Conservation (phyloP, 495 filamentous ascomycete species). For the Talaromyces adpressus region DNA sequence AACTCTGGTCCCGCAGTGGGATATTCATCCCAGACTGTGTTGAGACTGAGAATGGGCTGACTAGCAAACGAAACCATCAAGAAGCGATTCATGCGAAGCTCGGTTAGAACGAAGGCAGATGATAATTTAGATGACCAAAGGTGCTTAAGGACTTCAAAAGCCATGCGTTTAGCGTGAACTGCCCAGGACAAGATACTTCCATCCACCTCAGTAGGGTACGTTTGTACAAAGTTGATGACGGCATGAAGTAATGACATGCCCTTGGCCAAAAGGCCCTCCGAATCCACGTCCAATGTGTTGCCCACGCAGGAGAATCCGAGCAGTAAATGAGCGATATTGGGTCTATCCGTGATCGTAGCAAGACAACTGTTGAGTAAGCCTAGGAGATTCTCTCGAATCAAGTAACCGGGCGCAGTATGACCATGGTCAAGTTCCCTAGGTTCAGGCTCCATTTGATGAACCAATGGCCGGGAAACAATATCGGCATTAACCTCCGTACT, state of each 20-base stretch:
- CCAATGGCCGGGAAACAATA: conserved; percentile 58
- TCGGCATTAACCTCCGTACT: conserved; percentile 65
- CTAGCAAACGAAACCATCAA: conserved; percentile 60
- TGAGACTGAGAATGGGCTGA: conserved; percentile 56
- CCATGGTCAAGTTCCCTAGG: conserved; percentile 58
- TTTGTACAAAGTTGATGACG: conserved; percentile 59
- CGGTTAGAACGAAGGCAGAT: conserved; percentile 58
- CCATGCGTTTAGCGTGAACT: conserved; percentile 62
- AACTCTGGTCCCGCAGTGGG: conserved; percentile 51
- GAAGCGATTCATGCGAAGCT: conserved; percentile 70
- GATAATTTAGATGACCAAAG: conserved; percentile 86
- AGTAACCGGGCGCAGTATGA: conserved; percentile 55
- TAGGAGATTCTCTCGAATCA: conserved; percentile 70
- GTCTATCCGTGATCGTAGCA: conserved; percentile 56
- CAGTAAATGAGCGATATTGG: conserved; percentile 82
- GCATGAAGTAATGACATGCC: conserved; percentile 75
- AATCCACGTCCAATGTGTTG: conserved; percentile 54
- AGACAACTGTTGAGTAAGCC: conserved; percentile 77
- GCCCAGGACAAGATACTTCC: conserved; percentile 63
- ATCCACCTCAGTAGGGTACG: conserved; percentile 54
- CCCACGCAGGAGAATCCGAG: conserved; percentile 77
- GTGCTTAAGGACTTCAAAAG: conserved; percentile 67
- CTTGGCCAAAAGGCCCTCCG: conserved; percentile 56
- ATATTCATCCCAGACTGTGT: conserved; percentile 62
- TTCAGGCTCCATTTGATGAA: conserved; percentile 54